Evolutionary conservation across 371 early-diverging fungal genomes (phyloP), one percentile per base, ranked within the genome.

Genomic region (Nematocida minor): DNA sequence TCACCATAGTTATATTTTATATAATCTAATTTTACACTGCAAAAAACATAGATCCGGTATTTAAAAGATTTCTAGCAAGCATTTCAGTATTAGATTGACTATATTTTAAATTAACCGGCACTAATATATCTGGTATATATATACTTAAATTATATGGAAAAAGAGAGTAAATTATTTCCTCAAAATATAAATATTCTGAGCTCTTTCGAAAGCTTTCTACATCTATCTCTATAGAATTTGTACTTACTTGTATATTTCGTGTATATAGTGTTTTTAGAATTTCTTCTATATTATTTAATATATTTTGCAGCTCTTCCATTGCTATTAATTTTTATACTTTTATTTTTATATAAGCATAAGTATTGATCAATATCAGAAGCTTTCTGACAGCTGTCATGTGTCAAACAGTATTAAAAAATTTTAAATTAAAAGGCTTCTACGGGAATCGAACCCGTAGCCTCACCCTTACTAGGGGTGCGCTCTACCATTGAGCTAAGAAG

Each of bases 401-500:
- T 57, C 44, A 32, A 53, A 60, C 18, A 62, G 46, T 18, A 41
- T 22, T 47, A 40, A 67, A 55, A 79, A 51, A 51, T n/a, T 22
- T 51, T 7, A 51, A n/a, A 22, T 0, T 0, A 51, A 70, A 55
- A 80, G 80, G 80, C 80, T 80, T 40, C 80, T 80, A 80, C 80
- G 80, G 69, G 80, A 62, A 80, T 80, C 80, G 80, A 80, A 80
- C 80, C 60, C 80, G 70, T 69, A 60, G 66, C 80, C 80, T 80
- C 57, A 63, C 69, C 70, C 70, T 80, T 80, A 80, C 80, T 80
- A 80, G 80, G 70, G 70, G 69, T 63, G 57, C 66, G 80, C 80
- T 80, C 80, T 80, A 80, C 80, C 80, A 80, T 63, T 80, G 80
- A 80, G 80, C 80, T 80, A 80, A 80, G 80, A 69, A 80, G 80